Evolutionary conservation across 2,329 filamentous ascomycete species (phyloP).

Genomic region (Didymella pinodella): DNA sequence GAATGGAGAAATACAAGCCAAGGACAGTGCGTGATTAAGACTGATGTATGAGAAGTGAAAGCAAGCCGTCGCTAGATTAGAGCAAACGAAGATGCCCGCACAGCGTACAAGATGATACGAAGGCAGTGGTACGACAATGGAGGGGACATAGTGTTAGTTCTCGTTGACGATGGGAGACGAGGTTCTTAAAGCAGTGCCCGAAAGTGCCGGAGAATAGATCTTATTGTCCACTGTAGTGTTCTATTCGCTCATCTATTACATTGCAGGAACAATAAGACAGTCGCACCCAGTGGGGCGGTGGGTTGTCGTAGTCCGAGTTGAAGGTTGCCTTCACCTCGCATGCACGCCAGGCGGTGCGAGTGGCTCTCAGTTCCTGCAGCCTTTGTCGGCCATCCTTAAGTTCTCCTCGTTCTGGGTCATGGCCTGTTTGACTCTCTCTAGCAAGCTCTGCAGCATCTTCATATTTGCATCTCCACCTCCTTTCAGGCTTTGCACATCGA

Average conservation of each 20-base stretch:
- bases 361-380: not conserved
- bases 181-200: not conserved
- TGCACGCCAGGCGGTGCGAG: not conserved
- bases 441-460: slow-evolving; percentile 23
- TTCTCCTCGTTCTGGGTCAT: slow-evolving; percentile 33
- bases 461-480: slow-evolving; percentile 11
- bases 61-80: not conserved
- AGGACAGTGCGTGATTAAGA: not conserved
- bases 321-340: not conserved
- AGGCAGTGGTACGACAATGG: not conserved
- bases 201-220: not conserved
- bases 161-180: not conserved
- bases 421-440: slow-evolving; percentile 25
- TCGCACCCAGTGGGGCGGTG: not conserved
- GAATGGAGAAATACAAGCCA: not conserved
- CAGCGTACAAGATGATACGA: not conserved
- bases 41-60: not conserved
- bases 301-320: not conserved
- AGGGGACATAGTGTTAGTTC: not conserved
- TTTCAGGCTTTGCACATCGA: slow-evolving; percentile 22
- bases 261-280: not conserved
- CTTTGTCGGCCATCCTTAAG: slow-evolving; percentile 11
- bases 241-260: not conserved
- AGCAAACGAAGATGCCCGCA: not conserved
- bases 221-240: not conserved